Base-by-base conservation (phyloP, 1,284 basidiomycete species). In the Ustilago loliicola region DNA sequence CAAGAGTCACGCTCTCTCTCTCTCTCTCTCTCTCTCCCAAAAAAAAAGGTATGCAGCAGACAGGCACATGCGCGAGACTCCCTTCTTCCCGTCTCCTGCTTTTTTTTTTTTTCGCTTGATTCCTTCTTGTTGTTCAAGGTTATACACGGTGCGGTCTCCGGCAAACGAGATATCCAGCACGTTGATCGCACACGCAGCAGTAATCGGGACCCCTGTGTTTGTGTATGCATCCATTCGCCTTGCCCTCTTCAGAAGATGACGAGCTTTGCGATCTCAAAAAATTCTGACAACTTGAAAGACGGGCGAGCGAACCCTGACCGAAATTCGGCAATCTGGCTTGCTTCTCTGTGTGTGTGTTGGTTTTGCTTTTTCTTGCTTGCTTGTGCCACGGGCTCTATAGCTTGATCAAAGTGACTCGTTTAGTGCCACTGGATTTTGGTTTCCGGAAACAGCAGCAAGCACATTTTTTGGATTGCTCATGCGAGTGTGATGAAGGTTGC, bases 271-370 rank as follows among this genome's bases (percentile, higher is more conserved):
- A 34, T 42, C 15, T 21, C n/a, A 17, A 45, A 45, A 45, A 45
- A 38, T 38, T 38, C 36, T 45, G n/a, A 17, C 11, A 19, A 40
- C 19, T 15, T 17, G 19, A 17, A 19, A 17, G 0, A 17, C 17
- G 38, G 17, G n/a, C n/a, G 59, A 71, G 62, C 68, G 68, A 71
- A 71, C 54, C 69, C 63, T 71, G 62, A 65, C 62, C 62, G 58
- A 65, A 32, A 56, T 42, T 66, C 58, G 62, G 67, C 67, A 70
- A 57, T 60, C 61, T 64, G 66, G 25, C 48, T 25, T 27, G 10
- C 19, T 17, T 45, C 19, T 45, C 40, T 17, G 11, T 45, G 15
- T 45, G n/a, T 47, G 45, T 47, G n/a, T 47, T 47, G 6, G 36
- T 38, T 38, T 38, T n/a, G n/a, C n/a, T n/a, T n/a, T n/a, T n/a